Conservation (phyloP, 306 rosid species). For the Vicia faba region DNA sequence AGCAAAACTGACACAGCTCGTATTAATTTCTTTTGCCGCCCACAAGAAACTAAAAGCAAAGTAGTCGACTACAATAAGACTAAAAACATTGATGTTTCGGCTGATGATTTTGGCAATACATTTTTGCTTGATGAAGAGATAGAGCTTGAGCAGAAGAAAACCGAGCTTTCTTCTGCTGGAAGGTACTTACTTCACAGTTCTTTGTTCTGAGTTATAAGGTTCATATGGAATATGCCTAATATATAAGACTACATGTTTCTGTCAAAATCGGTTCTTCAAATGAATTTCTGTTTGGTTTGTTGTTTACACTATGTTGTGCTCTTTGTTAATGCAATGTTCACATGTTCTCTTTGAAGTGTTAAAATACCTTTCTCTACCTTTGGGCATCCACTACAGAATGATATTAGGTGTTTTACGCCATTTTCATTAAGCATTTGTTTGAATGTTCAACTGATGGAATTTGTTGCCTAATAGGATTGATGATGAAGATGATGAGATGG, state of each 20-base stretch:
- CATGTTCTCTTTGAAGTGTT: constrained; percentile 10
- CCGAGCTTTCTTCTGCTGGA: constrained; percentile 51
- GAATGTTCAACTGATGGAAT: constrained; percentile 32
- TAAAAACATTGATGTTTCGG: constrained; percentile 45
- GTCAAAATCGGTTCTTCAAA: neutral
- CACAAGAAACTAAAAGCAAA: constrained; percentile 39
- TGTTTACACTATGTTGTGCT: constrained; percentile 1
- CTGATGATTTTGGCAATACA: constrained; percentile 73
- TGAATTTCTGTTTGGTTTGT: constrained; percentile 15
- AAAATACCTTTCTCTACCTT: neutral
- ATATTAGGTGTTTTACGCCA: constrained; percentile 18
- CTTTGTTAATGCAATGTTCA: neutral
- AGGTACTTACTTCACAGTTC: constrained; percentile 53
- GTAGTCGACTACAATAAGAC: constrained; percentile 38
- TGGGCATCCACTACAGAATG: neutral
- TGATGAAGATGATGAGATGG: constrained; percentile 79
- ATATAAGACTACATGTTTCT: neutral
- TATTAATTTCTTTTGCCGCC: constrained; percentile 31
- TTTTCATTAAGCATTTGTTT: constrained; percentile 23
- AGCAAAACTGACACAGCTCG: constrained; percentile 30
- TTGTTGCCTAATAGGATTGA: constrained; percentile 60
- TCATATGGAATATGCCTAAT: neutral
- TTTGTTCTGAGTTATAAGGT: constrained; percentile 10
- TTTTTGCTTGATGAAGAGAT: constrained; percentile 98
- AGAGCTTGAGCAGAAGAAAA: constrained; percentile 79